A percentile compares a stretch with the other conserved stretches of the same genome.
These are phyloP conservation scores for Arthrobotrys conoides DNA, from an alignment of 2,329 filamentous ascomycete species.

Conservation along the genomic window DNA sequence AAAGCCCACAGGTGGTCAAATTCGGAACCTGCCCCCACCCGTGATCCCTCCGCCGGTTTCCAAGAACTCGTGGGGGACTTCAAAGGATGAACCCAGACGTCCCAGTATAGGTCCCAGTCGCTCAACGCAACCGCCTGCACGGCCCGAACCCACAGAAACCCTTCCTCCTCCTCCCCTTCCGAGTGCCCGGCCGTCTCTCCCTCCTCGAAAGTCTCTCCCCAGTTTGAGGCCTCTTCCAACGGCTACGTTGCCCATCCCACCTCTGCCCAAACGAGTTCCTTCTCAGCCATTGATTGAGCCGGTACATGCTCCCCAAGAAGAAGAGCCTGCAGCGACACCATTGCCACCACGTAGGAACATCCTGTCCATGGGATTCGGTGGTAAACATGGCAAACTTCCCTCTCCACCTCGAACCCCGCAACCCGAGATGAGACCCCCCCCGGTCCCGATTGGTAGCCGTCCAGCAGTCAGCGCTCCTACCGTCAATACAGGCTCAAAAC, in stretches of 20 bases:
- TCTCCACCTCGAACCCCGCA: slow-evolving; percentile 66
- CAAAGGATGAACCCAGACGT: slow-evolving; percentile 2
- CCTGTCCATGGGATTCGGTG: slow-evolving; percentile 33
- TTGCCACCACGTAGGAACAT: slow-evolving; percentile 24
- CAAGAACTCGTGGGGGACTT: slow-evolving; percentile 26
- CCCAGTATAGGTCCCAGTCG: slow-evolving; percentile 2
- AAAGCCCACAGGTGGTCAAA: slow-evolving; percentile 5
- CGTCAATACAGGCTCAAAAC: slow-evolving; percentile 46
- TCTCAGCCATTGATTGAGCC: slow-evolving; percentile 1
- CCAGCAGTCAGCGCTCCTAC: slow-evolving; percentile 34
- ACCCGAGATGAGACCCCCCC: slow-evolving; percentile 65
- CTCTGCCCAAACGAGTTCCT: slow-evolving; percentile 20
- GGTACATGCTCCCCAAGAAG: background rate
- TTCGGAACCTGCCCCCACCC: slow-evolving; percentile 37
- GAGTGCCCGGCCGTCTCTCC: background rate
- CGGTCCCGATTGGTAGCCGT: slow-evolving; percentile 55
- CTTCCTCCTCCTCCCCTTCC: background rate
- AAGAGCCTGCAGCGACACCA: slow-evolving; percentile 27
- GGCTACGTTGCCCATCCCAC: slow-evolving; percentile 1
- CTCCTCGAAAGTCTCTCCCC: slow-evolving; percentile 25
- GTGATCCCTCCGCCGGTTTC: slow-evolving; percentile 20
- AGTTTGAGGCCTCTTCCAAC: slow-evolving; percentile 9
- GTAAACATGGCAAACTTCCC: slow-evolving; percentile 63
- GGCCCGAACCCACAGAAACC: background rate
- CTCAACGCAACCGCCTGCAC: background rate